Conservation (phyloP, 768 basidiomycete species). For the Naganishia vaughanmartiniae region DNA sequence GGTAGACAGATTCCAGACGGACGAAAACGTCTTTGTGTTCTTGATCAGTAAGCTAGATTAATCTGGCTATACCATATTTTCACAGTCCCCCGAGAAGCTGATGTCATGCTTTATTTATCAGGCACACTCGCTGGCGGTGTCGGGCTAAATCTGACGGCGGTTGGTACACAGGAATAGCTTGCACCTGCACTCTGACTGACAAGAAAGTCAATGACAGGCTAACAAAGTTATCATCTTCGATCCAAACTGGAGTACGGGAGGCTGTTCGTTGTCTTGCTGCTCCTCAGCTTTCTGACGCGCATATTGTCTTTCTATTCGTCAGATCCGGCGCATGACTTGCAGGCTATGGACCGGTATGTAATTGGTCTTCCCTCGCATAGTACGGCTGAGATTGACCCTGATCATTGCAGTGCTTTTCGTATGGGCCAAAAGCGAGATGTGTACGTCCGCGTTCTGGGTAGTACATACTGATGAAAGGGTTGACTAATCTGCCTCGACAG, state of each 20-base stretch:
- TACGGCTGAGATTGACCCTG: background rate
- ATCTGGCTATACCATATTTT: background rate
- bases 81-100: too few relatives aligned
- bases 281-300: background rate
- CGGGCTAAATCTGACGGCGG: conserved; percentile 82
- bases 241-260: conserved; percentile 85
- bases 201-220: conserved; percentile 47
- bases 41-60: conserved; percentile 62
- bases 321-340: conserved; percentile 95
- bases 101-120: background rate
- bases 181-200: background rate
- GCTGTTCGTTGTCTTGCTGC: background rate
- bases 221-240: conserved; percentile 95
- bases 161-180: conserved; percentile 30
- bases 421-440: conserved; percentile 51
- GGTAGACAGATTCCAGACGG: conserved; percentile 77
- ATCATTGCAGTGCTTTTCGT: conserved; percentile 39
- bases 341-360: conserved; percentile 50
- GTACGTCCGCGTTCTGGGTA: conserved; percentile 27
- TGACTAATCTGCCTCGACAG: conserved; percentile 22
- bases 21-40: conserved; percentile 72
- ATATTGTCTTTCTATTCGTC: conserved; percentile 26
- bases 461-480: background rate
- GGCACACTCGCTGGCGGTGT: conserved; percentile 82
- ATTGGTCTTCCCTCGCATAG: background rate